Evolutionary conservation across 495 filamentous ascomycete genomes (phyloP).

Genomic region (Daldinia caldariorum): DNA sequence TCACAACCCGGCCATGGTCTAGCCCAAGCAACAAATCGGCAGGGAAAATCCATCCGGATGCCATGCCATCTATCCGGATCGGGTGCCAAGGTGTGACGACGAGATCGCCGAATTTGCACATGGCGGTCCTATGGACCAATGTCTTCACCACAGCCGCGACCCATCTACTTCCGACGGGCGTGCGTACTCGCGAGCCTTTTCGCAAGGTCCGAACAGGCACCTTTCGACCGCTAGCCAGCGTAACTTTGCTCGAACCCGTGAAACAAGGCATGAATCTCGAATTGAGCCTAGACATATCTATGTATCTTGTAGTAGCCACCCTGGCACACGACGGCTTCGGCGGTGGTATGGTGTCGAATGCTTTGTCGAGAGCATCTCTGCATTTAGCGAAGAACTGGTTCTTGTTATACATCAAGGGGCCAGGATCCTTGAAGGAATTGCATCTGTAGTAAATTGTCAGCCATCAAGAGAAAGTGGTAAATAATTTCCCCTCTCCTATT

Average conservation of each 20-base stretch:
- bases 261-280: slow-evolving; percentile 49
- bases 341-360: slow-evolving; percentile 53
- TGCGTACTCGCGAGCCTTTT: slow-evolving; percentile 50
- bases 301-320: slow-evolving; percentile 8
- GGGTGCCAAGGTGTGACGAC: slow-evolving; percentile 59
- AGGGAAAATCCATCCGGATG: slow-evolving; percentile 51
- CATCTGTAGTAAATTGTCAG: slow-evolving; percentile 42
- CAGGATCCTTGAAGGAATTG: slow-evolving; percentile 60
- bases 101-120: slow-evolving; percentile 42
- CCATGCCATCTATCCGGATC: slow-evolving; percentile 28
- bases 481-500: too few relatives aligned
- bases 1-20: slow-evolving; percentile 27
- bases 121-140: slow-evolving; percentile 24
- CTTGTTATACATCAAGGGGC: slow-evolving; percentile 54
- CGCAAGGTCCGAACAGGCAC: slow-evolving; percentile 44
- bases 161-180: slow-evolving; percentile 48
- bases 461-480: background rate
- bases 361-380: slow-evolving; percentile 50
- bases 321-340: slow-evolving; percentile 46
- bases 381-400: slow-evolving; percentile 52
- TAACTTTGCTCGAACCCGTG: slow-evolving; percentile 47
- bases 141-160: slow-evolving; percentile 55
- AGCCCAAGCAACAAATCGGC: slow-evolving; percentile 30
- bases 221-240: slow-evolving; percentile 40
- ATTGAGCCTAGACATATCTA: slow-evolving; percentile 50